Evolutionary conservation across 1,284 basidiomycete species (phyloP).

Genomic region (Farysia itapuensis): DNA sequence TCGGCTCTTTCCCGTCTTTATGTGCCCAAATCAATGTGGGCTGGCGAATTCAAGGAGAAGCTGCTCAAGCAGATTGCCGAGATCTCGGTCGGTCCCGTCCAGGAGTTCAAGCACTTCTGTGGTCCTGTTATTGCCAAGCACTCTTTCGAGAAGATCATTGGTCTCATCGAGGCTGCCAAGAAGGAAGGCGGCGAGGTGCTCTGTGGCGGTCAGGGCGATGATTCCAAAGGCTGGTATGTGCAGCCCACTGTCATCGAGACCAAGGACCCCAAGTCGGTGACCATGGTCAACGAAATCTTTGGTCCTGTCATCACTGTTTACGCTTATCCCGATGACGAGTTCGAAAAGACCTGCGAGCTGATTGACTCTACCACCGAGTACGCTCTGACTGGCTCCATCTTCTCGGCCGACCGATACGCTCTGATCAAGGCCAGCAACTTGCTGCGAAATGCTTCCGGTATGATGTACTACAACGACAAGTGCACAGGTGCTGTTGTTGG

Average conservation of each 20-base stretch:
- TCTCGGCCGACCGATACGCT: slow-evolving; percentile 56
- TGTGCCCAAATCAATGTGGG: slow-evolving; percentile 84
- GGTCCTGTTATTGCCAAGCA: slow-evolving; percentile 89
- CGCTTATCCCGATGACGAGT: slow-evolving; percentile 64
- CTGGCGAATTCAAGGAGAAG: slow-evolving; percentile 79
- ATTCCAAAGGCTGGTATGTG: slow-evolving; percentile 89
- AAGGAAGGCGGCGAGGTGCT: slow-evolving; percentile 84
- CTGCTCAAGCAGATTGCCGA: slow-evolving; percentile 74
- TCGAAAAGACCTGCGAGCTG: slow-evolving; percentile 79
- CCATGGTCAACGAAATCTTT: slow-evolving; percentile 94
- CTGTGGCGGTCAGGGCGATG: slow-evolving; percentile 78
- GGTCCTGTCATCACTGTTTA: slow-evolving; percentile 89
- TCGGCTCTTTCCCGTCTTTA: slow-evolving; percentile 90
- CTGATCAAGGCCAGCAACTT: slow-evolving; percentile 53
- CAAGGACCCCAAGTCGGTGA: slow-evolving; percentile 85
- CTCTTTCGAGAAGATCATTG: slow-evolving; percentile 84
- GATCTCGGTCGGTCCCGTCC: slow-evolving; percentile 80
- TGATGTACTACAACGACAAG: slow-evolving; percentile 62
- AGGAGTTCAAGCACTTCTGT: slow-evolving; percentile 83
- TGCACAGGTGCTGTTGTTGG: slow-evolving; percentile 78
- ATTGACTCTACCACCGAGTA: slow-evolving; percentile 87
- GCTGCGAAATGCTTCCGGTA: slow-evolving; percentile 57
- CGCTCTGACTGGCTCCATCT: slow-evolving; percentile 66
- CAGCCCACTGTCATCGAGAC: slow-evolving; percentile 93
- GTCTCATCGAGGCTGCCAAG: slow-evolving; percentile 85